Conservation (phyloP, 805 yeast species). For the Zygoascus biomembranicola region DNA sequence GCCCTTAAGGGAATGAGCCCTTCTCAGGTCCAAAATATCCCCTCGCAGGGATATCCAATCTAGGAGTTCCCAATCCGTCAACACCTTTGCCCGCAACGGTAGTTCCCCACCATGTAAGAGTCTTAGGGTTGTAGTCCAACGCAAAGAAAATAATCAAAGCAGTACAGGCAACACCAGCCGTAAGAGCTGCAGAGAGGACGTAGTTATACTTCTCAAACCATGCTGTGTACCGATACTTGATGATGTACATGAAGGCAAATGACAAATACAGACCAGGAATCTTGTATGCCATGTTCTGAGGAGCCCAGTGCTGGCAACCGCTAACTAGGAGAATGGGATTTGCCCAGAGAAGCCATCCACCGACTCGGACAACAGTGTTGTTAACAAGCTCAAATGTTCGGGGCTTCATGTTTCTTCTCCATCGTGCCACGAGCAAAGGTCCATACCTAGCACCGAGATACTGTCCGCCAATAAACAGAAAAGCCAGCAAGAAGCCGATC, state of each 20-base stretch:
- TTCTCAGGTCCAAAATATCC: conserved; percentile 18
- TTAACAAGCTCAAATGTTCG: conserved; percentile 23
- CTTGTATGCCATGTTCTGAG: conserved; percentile 38
- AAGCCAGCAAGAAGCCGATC: neutral
- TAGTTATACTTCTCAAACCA: conserved; percentile 53
- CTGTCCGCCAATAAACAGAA: neutral
- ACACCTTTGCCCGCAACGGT: conserved; percentile 12
- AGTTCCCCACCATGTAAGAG: conserved; percentile 45
- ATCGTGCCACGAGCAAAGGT: conserved; percentile 4
- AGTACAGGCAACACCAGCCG: conserved; percentile 43
- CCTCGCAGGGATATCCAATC: conserved; percentile 10
- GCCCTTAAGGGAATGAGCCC: conserved; percentile 11
- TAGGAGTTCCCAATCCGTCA: conserved; percentile 12
- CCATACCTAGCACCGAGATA: neutral
- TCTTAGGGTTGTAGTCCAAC: conserved; percentile 30
- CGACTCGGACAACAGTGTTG: conserved; percentile 2
- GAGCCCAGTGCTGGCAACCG: conserved; percentile 36
- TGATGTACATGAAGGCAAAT: conserved; percentile 37
- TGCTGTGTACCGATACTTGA: conserved; percentile 34
- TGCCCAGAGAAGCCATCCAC: conserved; percentile 4
- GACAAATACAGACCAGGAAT: conserved; percentile 37
- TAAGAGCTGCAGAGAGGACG: conserved; percentile 39
- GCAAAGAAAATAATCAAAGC: conserved; percentile 39
- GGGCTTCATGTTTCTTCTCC: conserved; percentile 6
- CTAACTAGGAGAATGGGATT: conserved; percentile 40